phyloP scores from a whole-genome alignment of 179 eudicot species.

The Carnegiea gigantea region DNA sequence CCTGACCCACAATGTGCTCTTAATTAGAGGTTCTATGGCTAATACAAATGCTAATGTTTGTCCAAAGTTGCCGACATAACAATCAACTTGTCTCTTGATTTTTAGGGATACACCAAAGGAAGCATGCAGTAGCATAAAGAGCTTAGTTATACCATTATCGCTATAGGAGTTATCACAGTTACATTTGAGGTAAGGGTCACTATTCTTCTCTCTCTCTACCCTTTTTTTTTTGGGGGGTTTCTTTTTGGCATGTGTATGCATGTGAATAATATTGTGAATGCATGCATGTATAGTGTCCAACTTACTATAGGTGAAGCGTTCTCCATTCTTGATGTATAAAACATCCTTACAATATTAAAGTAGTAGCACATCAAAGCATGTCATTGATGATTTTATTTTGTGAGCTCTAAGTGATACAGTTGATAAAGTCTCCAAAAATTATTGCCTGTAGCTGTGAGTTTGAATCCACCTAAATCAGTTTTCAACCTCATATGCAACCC shows the following conservation, averaged over 20 bases:
- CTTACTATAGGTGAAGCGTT: not conserved
- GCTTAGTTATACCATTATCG: not conserved
- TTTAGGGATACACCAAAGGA: not conserved
- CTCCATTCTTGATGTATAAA: not conserved
- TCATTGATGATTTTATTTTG: too few species aligned
- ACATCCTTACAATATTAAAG: too few species aligned
- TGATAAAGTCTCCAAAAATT: too few species aligned
- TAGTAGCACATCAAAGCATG: too few species aligned
- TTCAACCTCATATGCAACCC: too few species aligned
- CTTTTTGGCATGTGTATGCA: not conserved
- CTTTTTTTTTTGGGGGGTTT: too few species aligned
- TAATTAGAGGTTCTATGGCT: too few species aligned
- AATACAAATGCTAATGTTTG: constrained; percentile 52
- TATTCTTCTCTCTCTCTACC: not conserved
- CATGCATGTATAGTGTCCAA: constrained; percentile 16
- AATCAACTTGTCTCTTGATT: not conserved
- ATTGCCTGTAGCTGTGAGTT: too few species aligned
- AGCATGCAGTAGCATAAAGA: not conserved
- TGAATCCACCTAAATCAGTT: too few species aligned
- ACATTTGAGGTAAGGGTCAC: not conserved
- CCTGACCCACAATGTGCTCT: too few species aligned
- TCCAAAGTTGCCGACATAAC: constrained; percentile 60
- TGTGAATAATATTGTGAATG: not conserved
- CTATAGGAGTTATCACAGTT: not conserved
- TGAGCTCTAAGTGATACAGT: too few species aligned